Evolutionary conservation across 2,329 filamentous ascomycete species (phyloP).

Genomic region (Albophoma yamanashiensis): DNA sequence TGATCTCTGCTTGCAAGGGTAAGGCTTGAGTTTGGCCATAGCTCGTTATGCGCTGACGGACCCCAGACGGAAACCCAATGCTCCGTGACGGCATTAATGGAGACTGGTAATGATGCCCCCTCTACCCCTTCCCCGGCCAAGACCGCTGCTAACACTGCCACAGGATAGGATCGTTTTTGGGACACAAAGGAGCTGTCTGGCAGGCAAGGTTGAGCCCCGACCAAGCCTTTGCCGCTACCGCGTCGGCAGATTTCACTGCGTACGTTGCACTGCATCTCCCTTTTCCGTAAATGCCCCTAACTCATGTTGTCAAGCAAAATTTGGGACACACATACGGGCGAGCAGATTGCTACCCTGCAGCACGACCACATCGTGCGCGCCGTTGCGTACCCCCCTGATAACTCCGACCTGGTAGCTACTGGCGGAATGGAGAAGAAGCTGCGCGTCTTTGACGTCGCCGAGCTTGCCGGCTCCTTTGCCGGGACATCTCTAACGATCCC

Average conservation of each 20-base stretch:
- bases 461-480: slow-evolving; percentile 32
- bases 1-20: slow-evolving; percentile 92
- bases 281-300: not conserved
- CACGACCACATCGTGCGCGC: slow-evolving; percentile 94
- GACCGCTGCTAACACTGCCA: slow-evolving; percentile 20
- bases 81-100: slow-evolving; percentile 91
- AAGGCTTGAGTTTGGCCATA: slow-evolving; percentile 8
- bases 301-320: slow-evolving; percentile 58
- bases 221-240: slow-evolving; percentile 80
- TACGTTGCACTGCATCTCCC: slow-evolving; percentile 30
- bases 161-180: slow-evolving; percentile 96
- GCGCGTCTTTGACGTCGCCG: slow-evolving; percentile 78
- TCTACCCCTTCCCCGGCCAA: not conserved
- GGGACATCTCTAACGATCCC: slow-evolving; percentile 36
- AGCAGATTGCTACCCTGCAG: slow-evolving; percentile 74
- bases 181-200: slow-evolving; percentile 97
- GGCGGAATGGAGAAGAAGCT: slow-evolving; percentile 96
- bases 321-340: slow-evolving; percentile 94
- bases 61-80: slow-evolving; percentile 90
- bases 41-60: slow-evolving; percentile 10
- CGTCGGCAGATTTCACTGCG: slow-evolving; percentile 93
- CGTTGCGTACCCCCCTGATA: slow-evolving; percentile 77
- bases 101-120: slow-evolving; percentile 56
- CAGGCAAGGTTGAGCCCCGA: slow-evolving; percentile 85
- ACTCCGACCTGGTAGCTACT: slow-evolving; percentile 77